Evolutionary conservation across 495 filamentous ascomycete species (phyloP), one percentile per base, ranked within the genome.

Genomic region (Xylaria curta): DNA sequence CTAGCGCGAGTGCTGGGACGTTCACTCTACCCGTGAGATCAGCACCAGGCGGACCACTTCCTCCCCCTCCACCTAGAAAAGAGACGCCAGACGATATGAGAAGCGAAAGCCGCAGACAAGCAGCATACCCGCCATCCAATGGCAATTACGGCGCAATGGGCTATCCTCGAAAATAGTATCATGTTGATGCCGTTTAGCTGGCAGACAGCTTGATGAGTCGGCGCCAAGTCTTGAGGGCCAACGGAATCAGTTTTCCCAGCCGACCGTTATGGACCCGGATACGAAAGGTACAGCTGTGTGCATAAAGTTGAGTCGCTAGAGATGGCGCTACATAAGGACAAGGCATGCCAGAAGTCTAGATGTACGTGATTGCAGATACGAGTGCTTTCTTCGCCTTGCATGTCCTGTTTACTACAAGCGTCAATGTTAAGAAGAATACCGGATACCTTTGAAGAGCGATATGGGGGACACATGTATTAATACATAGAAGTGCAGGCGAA

Each of bases 1-100:
- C 66, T 46, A 73, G 72, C 62, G 68, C 76, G 40, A 74, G 63
- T 56, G 73, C 80, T 51, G 77, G 78, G 69, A 74, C 72, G n/a
- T 86, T 86, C 31, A 83, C 80, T 36, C 76, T 88, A 17, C 84
- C 86, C 15, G 80, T 88, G 47, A 81, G 86, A 46, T 83, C 86
- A 58, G 84, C 78, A 54, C 82, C 84, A 31, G 81, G 78, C 36
- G 81, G 80, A 12, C 78, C 80, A 31, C 76, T 82, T 53, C 84
- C 84, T 28, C 84, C 85, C 36, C 82, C 84, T 58, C 82, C 81
- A 9, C 83, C 82, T 46, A 80, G 81, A 71, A 85, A 84, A 74
- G 83, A 84, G 66, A 79, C 75, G 46, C 74, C 77, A 2, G 82
- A 85, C 66, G 73, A 84, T 28, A 54, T 76, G 64, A 81, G 82